These are phyloP conservation scores for Alternaria viburni DNA, from an alignment of 2,329 filamentous ascomycete genomes.

Conservation along the genomic window DNA sequence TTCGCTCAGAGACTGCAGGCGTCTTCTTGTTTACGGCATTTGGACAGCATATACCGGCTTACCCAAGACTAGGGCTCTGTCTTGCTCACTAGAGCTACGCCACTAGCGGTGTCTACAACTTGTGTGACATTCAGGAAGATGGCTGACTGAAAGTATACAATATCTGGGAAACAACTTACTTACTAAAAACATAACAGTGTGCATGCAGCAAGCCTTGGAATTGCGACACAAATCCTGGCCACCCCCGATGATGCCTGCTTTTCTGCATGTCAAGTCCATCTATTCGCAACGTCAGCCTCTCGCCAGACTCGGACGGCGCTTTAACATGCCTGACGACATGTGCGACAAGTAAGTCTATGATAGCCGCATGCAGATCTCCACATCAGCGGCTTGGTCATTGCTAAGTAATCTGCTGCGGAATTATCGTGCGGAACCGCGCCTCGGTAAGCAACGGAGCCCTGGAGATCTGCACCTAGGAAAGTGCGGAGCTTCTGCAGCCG, in stretches of 20 bases:
- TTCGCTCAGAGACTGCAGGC: neutral
- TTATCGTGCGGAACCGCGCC: slow-evolving; percentile 3
- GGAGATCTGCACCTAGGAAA: slow-evolving; percentile 10
- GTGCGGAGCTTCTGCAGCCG: slow-evolving; percentile 14
- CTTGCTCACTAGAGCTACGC: neutral
- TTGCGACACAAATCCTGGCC: neutral
- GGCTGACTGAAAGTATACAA: neutral
- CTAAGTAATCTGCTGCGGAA: slow-evolving; percentile 15
- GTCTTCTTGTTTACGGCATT: neutral
- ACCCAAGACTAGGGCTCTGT: neutral
- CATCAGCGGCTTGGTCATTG: slow-evolving; percentile 9
- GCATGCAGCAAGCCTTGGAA: neutral
- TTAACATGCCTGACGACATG: neutral
- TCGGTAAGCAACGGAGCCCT: slow-evolving; percentile 6
- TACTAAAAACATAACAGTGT: neutral
- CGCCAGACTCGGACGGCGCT: neutral
- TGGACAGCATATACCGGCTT: neutral
- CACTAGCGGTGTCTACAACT: neutral
- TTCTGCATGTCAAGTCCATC: neutral
- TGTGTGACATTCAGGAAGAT: neutral
- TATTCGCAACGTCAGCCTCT: neutral
- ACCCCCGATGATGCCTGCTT: neutral
- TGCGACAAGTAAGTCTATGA: neutral
- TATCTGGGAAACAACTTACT: neutral
- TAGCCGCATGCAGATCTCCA: neutral